Evolutionary conservation across 1,284 basidiomycete species (phyloP).

Genomic region (Inonotus obliquus): DNA sequence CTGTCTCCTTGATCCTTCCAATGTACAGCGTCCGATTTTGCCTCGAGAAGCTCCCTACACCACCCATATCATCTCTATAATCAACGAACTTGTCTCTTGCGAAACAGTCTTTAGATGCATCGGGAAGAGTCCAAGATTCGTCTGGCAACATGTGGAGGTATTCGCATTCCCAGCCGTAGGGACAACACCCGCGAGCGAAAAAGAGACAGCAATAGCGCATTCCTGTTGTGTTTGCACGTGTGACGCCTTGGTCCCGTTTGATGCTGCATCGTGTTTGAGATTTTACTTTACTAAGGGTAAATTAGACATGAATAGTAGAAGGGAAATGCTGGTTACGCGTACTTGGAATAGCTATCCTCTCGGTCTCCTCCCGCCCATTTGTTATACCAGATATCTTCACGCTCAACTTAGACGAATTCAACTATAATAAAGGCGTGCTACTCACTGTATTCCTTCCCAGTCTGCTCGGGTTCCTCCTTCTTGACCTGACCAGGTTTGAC

Average conservation of each 20-base stretch:
- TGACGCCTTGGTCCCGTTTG: constrained; percentile 86
- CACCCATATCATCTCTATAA: constrained; percentile 99
- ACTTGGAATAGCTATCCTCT: constrained; percentile 92
- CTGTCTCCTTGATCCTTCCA: constrained; percentile 89
- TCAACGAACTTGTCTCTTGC: constrained; percentile 96
- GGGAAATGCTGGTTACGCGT: constrained; percentile 27
- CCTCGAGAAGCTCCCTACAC: constrained; percentile 92
- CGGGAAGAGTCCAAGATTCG: constrained; percentile 65
- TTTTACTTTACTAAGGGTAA: constrained; percentile 73
- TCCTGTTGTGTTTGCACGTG: constrained; percentile 86
- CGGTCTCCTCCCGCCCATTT: constrained; percentile 97
- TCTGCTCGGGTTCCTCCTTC: constrained; percentile 83
- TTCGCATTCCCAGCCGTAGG: constrained; percentile 96
- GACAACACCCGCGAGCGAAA: constrained; percentile 95
- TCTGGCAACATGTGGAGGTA: constrained; percentile 88
- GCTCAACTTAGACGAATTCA: constrained; percentile 15
- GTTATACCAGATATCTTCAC: constrained; percentile 95
- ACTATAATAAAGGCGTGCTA: constrained; percentile 19
- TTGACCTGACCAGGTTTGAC: constrained; percentile 87
- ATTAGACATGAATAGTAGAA: background rate
- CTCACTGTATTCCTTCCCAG: constrained; percentile 93
- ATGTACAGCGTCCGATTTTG: constrained; percentile 95
- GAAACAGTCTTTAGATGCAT: constrained; percentile 95
- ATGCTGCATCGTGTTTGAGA: constrained; percentile 89
- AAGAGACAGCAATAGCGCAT: constrained; percentile 94